Base-by-base conservation (phyloP, 345 rosid species). In the Leavenworthia alabamica region DNA sequence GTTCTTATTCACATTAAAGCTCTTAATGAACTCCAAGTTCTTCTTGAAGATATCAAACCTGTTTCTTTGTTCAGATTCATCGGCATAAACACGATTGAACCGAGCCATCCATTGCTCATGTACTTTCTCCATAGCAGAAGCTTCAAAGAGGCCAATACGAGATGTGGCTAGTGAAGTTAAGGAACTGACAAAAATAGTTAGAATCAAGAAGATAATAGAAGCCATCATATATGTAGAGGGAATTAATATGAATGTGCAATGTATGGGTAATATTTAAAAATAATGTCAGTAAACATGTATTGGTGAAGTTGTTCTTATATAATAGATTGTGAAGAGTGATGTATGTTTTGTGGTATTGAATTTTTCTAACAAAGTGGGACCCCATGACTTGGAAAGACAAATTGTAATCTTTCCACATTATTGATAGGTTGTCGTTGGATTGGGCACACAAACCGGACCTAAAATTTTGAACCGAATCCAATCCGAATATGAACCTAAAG, bases 81-180 rank as follows among this genome's bases (percentile, higher is more conserved):
- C 53, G 0, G 48, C 13, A 40, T 84, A 80, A 36, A 41, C 54
- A 2, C 78, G 69, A 32, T 70, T 72, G 63, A 77, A 66, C 13
- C 57, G 42, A 22, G 32, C 39, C 78, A 65, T 72, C 85, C 82
- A 81, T 62, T 71, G 74, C 57, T 62, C 79, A 45, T 80, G 75
- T 72, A n/a, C n/a, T n/a, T 56, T 76, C 60, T 68, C 54, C 0
- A 23, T 15, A 60, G 73, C 42, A 72, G 66, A 14, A 24, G 73
- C 73, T 60, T 81, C 80, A 41, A 66, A 56, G 22, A 46, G 29
- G 2, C 32, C 32, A 13, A 49, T 27, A 36, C 71, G 57, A 47
- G 72, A 57, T 22, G 52, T 60, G 26, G 67, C 67, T 43, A 13
- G 19, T n/a, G 41, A 52, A 33, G 39, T 35, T n/a, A 4, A 26